These are phyloP conservation scores for Fusarium hainanense DNA, from an alignment of 2,329 filamentous ascomycete species.

Conservation along the genomic window DNA sequence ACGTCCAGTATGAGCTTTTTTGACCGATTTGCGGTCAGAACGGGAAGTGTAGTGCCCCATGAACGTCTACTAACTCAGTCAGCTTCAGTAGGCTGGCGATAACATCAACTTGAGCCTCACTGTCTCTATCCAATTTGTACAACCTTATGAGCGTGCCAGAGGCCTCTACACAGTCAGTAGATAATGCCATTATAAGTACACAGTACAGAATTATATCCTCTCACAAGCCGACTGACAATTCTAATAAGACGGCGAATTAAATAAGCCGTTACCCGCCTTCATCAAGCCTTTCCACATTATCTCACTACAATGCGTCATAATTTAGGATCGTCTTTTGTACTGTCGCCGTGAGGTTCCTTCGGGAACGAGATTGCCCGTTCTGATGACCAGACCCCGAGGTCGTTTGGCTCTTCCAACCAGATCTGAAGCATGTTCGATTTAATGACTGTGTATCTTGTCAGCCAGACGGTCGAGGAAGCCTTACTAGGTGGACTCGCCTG, in stretches of 20 bases:
- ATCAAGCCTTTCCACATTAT: not conserved
- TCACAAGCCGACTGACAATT: not conserved
- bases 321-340: not conserved
- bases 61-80: not conserved
- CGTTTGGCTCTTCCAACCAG: not conserved
- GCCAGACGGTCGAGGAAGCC: fast-evolving
- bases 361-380: not conserved
- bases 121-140: too few species aligned
- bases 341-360: fast-evolving
- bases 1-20: not conserved
- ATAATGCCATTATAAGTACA: not conserved
- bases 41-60: not conserved
- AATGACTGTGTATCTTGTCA: not conserved
- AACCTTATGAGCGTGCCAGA: not conserved
- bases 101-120: too few species aligned
- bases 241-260: not conserved
- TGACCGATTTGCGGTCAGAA: not conserved
- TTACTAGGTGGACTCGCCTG: not conserved
- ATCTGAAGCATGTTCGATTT: not conserved
- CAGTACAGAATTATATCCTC: not conserved
- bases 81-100: too few species aligned
- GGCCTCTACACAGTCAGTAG: not conserved
- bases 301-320: not conserved
- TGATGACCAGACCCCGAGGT: not conserved
- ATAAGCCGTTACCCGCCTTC: too few species aligned